phyloP scores from a whole-genome alignment of 148 eudicot genomes.

The Diospyros lotus region DNA sequence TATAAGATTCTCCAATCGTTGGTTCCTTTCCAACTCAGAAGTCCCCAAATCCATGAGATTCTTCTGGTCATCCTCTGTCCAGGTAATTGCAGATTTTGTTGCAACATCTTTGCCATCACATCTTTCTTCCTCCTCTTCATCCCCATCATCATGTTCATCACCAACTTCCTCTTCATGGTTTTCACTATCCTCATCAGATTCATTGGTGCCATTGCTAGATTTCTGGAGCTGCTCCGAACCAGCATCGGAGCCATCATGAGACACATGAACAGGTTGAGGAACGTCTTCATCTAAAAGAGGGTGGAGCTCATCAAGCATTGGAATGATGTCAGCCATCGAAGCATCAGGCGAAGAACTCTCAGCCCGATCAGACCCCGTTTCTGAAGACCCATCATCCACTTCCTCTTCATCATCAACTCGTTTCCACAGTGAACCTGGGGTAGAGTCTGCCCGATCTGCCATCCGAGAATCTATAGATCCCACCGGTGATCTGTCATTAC shows the following conservation, averaged over 20 bases:
- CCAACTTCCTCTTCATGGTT: conserved; percentile 26
- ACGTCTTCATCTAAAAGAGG: conserved; percentile 41
- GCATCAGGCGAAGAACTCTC: conserved; percentile 44
- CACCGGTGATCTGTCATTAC: conserved; percentile 8
- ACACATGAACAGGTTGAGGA: conserved; percentile 16
- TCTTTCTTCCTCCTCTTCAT: conserved; percentile 37
- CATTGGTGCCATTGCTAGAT: conserved; percentile 22
- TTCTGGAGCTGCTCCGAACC: conserved; percentile 23
- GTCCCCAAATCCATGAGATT: conserved; percentile 49
- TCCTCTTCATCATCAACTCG: conserved; percentile 19
- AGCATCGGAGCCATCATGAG: conserved; percentile 22
- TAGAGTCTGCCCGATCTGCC: conserved; percentile 10
- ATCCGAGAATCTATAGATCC: conserved; percentile 9
- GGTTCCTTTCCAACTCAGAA: conserved; percentile 57
- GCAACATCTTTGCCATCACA: conserved; percentile 16
- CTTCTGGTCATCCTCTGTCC: conserved; percentile 74
- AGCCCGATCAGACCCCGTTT: conserved; percentile 30
- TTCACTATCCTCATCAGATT: conserved; percentile 19
- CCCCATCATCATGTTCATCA: conserved; percentile 39
- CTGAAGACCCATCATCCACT: conserved; percentile 22
- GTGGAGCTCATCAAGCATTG: conserved; percentile 41
- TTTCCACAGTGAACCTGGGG: conserved; percentile 14
- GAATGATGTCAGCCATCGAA: conserved; percentile 39
- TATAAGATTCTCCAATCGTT: conserved; percentile 52
- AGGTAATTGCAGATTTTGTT: conserved; percentile 34